Conservation (phyloP, 805 yeast species). For the Pichia scutulata region DNA sequence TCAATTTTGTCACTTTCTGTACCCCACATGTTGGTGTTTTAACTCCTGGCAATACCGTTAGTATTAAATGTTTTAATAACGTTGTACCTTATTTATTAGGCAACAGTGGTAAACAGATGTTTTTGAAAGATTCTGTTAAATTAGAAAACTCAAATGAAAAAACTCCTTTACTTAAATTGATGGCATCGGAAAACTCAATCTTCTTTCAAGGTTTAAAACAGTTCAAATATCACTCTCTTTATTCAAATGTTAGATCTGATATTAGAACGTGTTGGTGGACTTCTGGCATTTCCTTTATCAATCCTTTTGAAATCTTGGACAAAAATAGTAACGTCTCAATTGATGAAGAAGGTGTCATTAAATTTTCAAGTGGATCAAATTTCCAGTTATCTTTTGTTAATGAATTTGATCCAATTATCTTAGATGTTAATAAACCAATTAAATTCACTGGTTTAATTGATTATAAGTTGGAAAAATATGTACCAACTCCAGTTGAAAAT, state of each 20-base stretch:
- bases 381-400: constrained; percentile 38
- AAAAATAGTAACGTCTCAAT: constrained; percentile 28
- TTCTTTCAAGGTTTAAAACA: constrained; percentile 48
- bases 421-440: constrained; percentile 44
- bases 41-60: constrained; percentile 47
- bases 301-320: constrained; percentile 45
- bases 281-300: constrained; percentile 55
- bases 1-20: constrained; percentile 54
- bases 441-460: constrained; percentile 21
- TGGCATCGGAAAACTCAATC: constrained; percentile 56
- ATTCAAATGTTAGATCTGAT: constrained; percentile 75
- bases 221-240: constrained; percentile 50
- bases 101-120: constrained; percentile 67
- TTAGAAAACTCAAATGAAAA: background rate
- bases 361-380: constrained; percentile 28
- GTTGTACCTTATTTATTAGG: constrained; percentile 62
- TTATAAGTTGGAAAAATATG: background rate
- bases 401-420: constrained; percentile 49
- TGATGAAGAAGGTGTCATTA: constrained; percentile 37
- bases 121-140: constrained; percentile 40
- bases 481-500: background rate
- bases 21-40: constrained; percentile 64
- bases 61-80: constrained; percentile 50
- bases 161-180: constrained; percentile 50
- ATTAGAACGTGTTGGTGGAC: constrained; percentile 81